Percentiles rank a stretch among this genome's conserved stretches.
Evolutionary conservation across 768 basidiomycete species (phyloP).

Genomic region (Podaxis sp.): DNA sequence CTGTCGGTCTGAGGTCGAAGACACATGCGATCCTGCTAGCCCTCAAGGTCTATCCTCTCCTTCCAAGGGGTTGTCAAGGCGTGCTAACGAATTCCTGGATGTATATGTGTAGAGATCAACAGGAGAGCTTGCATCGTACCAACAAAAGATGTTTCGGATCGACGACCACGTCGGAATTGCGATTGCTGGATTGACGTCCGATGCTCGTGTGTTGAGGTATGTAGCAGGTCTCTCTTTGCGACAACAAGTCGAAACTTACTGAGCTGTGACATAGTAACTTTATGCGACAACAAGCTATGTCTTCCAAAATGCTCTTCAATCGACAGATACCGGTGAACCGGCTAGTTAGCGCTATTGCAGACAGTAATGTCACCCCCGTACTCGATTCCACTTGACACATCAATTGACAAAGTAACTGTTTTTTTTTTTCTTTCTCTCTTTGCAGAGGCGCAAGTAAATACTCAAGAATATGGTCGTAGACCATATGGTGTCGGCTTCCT

Average conservation of each 20-base stretch:
- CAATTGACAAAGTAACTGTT: no score
- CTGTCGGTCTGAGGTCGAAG: constrained; percentile 92
- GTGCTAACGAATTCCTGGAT: not conserved
- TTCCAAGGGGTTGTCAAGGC: not conserved
- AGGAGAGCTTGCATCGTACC: constrained; percentile 97
- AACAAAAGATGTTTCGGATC: constrained; percentile 99
- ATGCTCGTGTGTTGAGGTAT: constrained; percentile 95
- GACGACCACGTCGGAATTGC: constrained; percentile 99
- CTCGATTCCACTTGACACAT: no score
- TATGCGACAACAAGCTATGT: constrained; percentile 99
- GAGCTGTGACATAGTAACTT: constrained; percentile 68
- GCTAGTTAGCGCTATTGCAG: constrained; percentile 89
- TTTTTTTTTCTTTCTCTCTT: not conserved
- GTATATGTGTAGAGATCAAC: constrained; percentile 75
- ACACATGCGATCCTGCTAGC: constrained; percentile 92
- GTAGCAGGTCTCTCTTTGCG: constrained; percentile 16
- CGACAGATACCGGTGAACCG: constrained; percentile 92
- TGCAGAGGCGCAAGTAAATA: constrained; percentile 96
- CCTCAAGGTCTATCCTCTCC: constrained; percentile 63
- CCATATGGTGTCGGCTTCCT: constrained; percentile 99
- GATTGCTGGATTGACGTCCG: constrained; percentile 97
- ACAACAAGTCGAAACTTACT: not conserved
- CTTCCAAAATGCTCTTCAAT: constrained; percentile 91
- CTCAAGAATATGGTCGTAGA: constrained; percentile 94
- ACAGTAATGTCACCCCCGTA: constrained; percentile 55